phyloP scores from a whole-genome alignment of 2,329 filamentous ascomycete species.

The Pseudopithomyces chartarum region DNA sequence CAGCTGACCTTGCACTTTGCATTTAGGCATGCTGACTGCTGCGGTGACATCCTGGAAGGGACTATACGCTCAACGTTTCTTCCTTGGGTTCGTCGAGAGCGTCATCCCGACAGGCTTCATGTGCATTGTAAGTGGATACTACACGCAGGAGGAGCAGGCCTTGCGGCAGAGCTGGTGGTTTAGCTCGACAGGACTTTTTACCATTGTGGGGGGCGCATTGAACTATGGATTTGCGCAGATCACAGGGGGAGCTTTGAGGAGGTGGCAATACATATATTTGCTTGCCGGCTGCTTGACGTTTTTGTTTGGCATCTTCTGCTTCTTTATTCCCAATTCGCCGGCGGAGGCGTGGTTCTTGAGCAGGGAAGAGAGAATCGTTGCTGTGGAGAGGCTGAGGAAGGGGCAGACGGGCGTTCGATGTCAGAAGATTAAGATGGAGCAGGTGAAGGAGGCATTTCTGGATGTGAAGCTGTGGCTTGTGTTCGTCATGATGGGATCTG shows the following conservation, averaged over 20 bases:
- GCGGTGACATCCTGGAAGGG: constrained; percentile 67
- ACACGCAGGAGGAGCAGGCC: constrained; percentile 49
- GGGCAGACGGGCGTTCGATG: constrained; percentile 59
- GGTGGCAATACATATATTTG: constrained; percentile 72
- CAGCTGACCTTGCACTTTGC: too few relatives aligned
- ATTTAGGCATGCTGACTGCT: constrained; percentile 63
- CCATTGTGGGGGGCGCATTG: constrained; percentile 38
- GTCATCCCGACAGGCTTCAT: constrained; percentile 64
- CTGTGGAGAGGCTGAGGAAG: constrained; percentile 51
- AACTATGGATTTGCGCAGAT: constrained; percentile 48
- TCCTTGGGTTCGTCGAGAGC: constrained; percentile 61
- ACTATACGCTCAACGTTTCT: constrained; percentile 62
- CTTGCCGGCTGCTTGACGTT: constrained; percentile 63
- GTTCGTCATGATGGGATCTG: constrained; percentile 48
- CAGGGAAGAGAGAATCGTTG: constrained; percentile 63
- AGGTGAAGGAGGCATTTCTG: constrained; percentile 53
- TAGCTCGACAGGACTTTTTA: constrained; percentile 55
- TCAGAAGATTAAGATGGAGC: constrained; percentile 58
- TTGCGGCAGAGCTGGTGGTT: constrained; percentile 70
- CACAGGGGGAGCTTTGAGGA: constrained; percentile 43
- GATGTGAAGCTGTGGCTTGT: constrained; percentile 52
- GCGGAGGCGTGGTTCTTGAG: constrained; percentile 72
- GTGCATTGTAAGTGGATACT: constrained; percentile 54
- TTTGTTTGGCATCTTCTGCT: constrained; percentile 69
- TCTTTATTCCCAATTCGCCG: constrained; percentile 68